phyloP scores from a whole-genome alignment of 2,329 filamentous ascomycete species.

The Cercospora sp. region DNA sequence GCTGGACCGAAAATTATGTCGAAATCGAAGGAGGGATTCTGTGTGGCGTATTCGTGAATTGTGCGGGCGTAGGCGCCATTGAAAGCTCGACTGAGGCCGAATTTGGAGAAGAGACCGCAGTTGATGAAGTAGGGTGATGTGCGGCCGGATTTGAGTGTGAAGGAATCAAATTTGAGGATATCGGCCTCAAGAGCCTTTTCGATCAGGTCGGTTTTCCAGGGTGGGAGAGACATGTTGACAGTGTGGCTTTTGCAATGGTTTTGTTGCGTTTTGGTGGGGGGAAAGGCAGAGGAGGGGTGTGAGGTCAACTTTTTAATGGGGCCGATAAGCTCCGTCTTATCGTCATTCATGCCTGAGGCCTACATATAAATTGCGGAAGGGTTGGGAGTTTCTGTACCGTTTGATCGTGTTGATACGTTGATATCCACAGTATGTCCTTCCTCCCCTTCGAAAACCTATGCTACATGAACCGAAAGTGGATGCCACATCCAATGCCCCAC shows the following conservation, averaged over 20 bases:
- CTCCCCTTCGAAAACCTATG: slow-evolving; percentile 2
- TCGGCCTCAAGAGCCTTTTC: slow-evolving; percentile 65
- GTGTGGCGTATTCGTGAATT: slow-evolving; percentile 48
- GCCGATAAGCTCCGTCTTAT: slow-evolving; percentile 1
- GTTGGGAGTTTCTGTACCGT: not conserved
- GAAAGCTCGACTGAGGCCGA: slow-evolving; percentile 73
- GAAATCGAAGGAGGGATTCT: slow-evolving; percentile 56
- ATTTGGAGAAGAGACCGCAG: slow-evolving; percentile 84
- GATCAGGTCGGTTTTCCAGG: slow-evolving; percentile 74
- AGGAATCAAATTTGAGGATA: slow-evolving; percentile 78
- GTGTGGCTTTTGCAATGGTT: not conserved
- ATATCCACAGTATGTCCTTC: not conserved
- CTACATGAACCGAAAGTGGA: slow-evolving; percentile 4
- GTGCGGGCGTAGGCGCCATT: slow-evolving; percentile 75
- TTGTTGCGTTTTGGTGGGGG: not conserved
- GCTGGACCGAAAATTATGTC: slow-evolving; percentile 92
- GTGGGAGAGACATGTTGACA: slow-evolving; percentile 32
- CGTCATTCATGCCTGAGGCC: slow-evolving; percentile 4
- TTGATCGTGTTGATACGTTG: not conserved
- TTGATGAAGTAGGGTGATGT: slow-evolving; percentile 97
- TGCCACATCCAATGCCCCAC: not conserved
- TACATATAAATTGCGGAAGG: not conserved
- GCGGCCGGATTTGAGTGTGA: slow-evolving; percentile 89
- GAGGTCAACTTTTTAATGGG: slow-evolving; percentile 7
- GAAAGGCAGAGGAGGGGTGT: not conserved